Base-by-base conservation (phyloP, 2,329 filamentous ascomycete species). In the Aspergillus ruber region DNA sequence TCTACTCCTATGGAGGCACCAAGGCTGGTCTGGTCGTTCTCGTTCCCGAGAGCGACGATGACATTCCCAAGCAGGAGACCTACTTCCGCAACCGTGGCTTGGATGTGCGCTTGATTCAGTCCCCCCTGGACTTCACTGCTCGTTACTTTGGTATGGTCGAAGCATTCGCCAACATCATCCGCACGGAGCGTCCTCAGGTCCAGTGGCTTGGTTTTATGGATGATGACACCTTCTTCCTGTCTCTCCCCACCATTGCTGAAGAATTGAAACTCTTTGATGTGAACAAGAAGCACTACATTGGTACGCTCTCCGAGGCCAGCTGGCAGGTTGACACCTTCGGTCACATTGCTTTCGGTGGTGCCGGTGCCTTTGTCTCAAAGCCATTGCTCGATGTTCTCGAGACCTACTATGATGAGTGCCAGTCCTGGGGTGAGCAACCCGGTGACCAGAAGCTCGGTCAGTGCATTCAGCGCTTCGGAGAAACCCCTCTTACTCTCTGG, bases 371-470 rank as follows among this genome's bases (percentile, higher is more conserved):
- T 41, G 62, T 72, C 13, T 73, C 70, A 9, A 64, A 60, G 48
- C 66, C 69, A 7, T 55, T 73, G 25, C 57, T 72, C 13, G 65
- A 70, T 41, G 59, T 63, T 18, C 54, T 72, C 27, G 62, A 64
- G 51, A 54, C 59, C 25, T 59, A 64, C 45, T 72, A 71, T 52
- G 67, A 71, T 35, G 66, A 67, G 49, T 72, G 70, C 52, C 67
- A 70, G 55, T 65, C 66, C 4, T 68, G 66, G 63, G 65, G 68
- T 32, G 67, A 70, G 48, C 68, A 70, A 50, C 68, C 68, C 8
- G 69, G 69, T 56, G 70, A 72, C 48, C 69, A 72, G 62, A 71
- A 71, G 54, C 61, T 72, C 18, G 65, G 65, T 32, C 67, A 71
- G 52, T 72, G 70, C 50, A 70, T 72, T 43, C 62, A 71, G 51